Conservation (phyloP, 2,329 filamentous ascomycete genomes). For the Xylariaceae sp. region DNA sequence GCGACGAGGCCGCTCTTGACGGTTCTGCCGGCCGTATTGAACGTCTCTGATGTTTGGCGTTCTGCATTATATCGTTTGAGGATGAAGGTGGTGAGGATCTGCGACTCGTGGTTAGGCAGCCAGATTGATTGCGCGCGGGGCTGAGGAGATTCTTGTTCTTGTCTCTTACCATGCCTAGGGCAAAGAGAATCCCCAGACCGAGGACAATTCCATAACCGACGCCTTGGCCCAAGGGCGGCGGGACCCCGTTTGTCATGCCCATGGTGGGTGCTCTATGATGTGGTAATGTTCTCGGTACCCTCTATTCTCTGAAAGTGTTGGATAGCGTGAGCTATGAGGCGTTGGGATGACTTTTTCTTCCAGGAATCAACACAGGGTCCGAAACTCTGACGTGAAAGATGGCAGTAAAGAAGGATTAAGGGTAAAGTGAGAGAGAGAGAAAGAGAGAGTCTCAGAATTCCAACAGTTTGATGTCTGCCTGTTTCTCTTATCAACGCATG, state of each 20-base stretch:
- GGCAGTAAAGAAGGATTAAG: too few relatives aligned
- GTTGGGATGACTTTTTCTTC: too few relatives aligned
- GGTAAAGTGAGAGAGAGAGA: too few relatives aligned
- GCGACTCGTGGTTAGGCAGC: neutral
- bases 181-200: conserved; percentile 68
- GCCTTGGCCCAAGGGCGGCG: conserved; percentile 47
- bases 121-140: neutral
- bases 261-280: neutral
- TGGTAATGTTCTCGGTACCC: too few relatives aligned
- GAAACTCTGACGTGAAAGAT: too few relatives aligned
- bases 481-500: too few relatives aligned
- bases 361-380: too few relatives aligned
- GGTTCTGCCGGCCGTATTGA: conserved; percentile 79
- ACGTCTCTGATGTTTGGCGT: conserved; percentile 87
- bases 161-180: conserved; percentile 56
- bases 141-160: neutral
- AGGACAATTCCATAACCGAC: conserved; percentile 75
- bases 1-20: conserved; percentile 83
- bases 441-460: too few relatives aligned
- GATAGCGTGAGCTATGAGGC: neutral
- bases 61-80: conserved; percentile 58
- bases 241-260: conserved; percentile 1
- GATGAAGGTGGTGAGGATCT: conserved; percentile 63
- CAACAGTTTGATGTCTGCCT: too few relatives aligned
- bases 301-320: neutral